Evolutionary conservation across 768 basidiomycete species (phyloP).

Genomic region (Leccinum obscurum): DNA sequence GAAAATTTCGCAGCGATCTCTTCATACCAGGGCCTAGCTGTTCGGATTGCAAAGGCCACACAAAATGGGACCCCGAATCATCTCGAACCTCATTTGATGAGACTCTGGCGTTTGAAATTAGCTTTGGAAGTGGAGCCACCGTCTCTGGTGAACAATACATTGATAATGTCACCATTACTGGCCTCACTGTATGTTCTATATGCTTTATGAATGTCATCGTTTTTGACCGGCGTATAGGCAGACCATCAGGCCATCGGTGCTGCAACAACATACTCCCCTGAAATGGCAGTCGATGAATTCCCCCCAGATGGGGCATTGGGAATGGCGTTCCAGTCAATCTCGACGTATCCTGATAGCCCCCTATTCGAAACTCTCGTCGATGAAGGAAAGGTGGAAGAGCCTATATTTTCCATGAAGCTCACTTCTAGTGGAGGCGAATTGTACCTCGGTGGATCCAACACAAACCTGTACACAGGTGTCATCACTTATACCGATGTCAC

Average conservation of each 20-base stretch:
- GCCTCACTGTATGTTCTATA: background rate
- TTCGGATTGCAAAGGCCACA: background rate
- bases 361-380: background rate
- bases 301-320: background rate
- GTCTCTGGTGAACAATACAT: background rate
- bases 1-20: background rate
- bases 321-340: background rate
- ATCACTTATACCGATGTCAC: background rate
- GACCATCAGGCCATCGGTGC: background rate
- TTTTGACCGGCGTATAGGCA: background rate
- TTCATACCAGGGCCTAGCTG: background rate
- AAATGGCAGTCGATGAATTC: background rate
- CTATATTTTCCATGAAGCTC: background rate
- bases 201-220: background rate
- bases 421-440: background rate
- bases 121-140: background rate
- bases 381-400: background rate
- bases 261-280: background rate
- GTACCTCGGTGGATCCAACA: background rate
- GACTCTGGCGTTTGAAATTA: background rate
- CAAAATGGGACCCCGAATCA: background rate
- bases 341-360: background rate
- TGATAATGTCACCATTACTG: background rate
- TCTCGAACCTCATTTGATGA: background rate
- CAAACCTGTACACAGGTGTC: background rate